These are phyloP conservation scores for Sextonia rubra DNA, from an alignment of 164 flowering plant genomes.

Conservation along the genomic window DNA sequence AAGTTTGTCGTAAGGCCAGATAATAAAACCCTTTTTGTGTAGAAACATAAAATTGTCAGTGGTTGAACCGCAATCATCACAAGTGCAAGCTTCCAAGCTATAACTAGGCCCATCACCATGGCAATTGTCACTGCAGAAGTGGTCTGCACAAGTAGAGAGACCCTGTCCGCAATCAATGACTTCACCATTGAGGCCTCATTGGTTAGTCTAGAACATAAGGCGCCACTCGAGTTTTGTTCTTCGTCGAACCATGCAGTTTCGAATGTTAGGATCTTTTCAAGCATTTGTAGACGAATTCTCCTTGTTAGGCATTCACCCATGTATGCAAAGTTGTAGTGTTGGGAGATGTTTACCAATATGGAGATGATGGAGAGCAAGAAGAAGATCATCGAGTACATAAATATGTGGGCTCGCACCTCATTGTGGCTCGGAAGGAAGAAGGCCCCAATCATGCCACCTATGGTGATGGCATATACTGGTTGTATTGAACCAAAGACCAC, in stretches of 20 bases:
- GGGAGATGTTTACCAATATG: constrained; percentile 48
- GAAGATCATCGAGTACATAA: constrained; percentile 57
- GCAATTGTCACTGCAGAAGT: constrained; percentile 66
- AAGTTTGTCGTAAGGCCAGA: constrained; percentile 51
- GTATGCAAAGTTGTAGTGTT: constrained; percentile 76
- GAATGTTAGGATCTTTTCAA: constrained; percentile 67
- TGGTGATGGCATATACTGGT: constrained; percentile 75
- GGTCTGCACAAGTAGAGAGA: constrained; percentile 69
- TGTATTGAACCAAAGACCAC: constrained; percentile 65
- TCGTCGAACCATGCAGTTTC: constrained; percentile 93
- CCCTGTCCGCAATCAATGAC: constrained; percentile 75
- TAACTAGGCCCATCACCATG: constrained; percentile 62
- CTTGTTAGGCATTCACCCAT: constrained; percentile 77
- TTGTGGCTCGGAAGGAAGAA: constrained; percentile 54
- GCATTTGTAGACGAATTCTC: constrained; percentile 65
- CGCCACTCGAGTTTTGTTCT: constrained; percentile 70
- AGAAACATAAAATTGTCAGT: constrained; percentile 73
- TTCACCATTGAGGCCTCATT: constrained; percentile 77
- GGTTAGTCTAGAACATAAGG: constrained; percentile 65
- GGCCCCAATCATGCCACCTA: constrained; percentile 82
- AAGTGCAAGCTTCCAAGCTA: constrained; percentile 89
- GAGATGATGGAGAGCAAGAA: constrained; percentile 51
- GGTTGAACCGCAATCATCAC: constrained; percentile 94
- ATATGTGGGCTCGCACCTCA: constrained; percentile 55
- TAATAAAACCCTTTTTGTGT: constrained; percentile 64